These are phyloP conservation scores for Pseudomicrostroma phylloplanum DNA, from an alignment of 1,284 basidiomycete genomes.

Conservation along the genomic window DNA sequence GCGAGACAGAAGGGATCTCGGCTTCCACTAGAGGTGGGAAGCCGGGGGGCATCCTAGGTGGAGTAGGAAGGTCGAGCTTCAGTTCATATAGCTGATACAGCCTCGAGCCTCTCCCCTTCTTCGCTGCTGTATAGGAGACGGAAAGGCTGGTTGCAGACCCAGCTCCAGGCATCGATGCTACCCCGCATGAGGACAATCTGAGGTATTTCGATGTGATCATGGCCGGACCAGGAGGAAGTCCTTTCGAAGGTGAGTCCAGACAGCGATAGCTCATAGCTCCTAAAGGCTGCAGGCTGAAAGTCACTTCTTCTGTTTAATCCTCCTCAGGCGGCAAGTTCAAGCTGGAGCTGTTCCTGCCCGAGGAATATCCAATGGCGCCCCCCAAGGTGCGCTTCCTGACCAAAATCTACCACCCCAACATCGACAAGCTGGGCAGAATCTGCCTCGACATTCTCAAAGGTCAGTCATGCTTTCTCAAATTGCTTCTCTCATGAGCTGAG, in stretches of 20 bases:
- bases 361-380: constrained; percentile 98
- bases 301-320: neutral
- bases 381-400: constrained; percentile 98
- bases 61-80: neutral
- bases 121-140: constrained; percentile 68
- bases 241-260: constrained; percentile 62
- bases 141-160: constrained; percentile 91
- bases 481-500: neutral
- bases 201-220: constrained; percentile 98
- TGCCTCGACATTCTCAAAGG: constrained; percentile 97
- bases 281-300: neutral
- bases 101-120: constrained; percentile 3
- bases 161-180: constrained; percentile 86
- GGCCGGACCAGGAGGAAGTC: constrained; percentile 83
- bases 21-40: no score
- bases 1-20: neutral
- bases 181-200: constrained; percentile 93
- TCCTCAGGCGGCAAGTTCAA: constrained; percentile 78
- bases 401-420: constrained; percentile 99
- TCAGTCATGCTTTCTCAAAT: constrained; percentile 30
- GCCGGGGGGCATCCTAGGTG: constrained; percentile 6
- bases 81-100: neutral
- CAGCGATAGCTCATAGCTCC: neutral
- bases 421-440: constrained; percentile 96
- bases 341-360: constrained; percentile 91